These are phyloP conservation scores for Suillus paluster DNA, from an alignment of 768 basidiomycete species.

Conservation along the genomic window DNA sequence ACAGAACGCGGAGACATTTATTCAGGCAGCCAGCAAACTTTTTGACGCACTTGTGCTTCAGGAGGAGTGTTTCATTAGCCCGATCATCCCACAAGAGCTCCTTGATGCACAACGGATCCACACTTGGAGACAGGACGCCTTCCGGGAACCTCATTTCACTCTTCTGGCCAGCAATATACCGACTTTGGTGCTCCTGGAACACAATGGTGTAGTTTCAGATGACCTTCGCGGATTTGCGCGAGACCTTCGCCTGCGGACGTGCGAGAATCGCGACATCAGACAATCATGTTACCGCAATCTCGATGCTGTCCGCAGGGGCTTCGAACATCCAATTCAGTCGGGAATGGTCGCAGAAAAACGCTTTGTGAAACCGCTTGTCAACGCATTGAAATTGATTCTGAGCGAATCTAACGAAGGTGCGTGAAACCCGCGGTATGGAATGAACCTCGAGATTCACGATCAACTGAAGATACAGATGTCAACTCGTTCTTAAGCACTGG, in stretches of 20 bases:
- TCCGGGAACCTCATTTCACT: constrained; percentile 66
- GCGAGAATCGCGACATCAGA: constrained; percentile 68
- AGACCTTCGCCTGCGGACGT: constrained; percentile 60
- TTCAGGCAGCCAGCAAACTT: constrained; percentile 66
- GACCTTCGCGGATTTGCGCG: constrained; percentile 52
- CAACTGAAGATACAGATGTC: constrained; percentile 42
- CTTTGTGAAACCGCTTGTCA: constrained; percentile 66
- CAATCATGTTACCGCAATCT: constrained; percentile 78
- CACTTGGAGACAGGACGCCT: constrained; percentile 71
- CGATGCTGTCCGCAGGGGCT: constrained; percentile 68
- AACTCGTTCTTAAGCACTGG: constrained; percentile 60
- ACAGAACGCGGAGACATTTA: constrained; percentile 50
- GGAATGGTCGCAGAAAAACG: constrained; percentile 50
- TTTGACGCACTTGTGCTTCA: constrained; percentile 63
- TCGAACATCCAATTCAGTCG: constrained; percentile 63
- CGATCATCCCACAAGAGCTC: constrained; percentile 50
- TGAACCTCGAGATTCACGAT: constrained; percentile 10
- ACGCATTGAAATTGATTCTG: constrained; percentile 68
- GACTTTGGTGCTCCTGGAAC: constrained; percentile 71
- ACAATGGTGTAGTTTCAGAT: constrained; percentile 55
- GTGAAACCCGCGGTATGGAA: constrained; percentile 14
- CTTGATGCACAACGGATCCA: constrained; percentile 71
- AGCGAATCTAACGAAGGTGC: constrained; percentile 64
- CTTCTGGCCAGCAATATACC: constrained; percentile 67
- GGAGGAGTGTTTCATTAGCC: constrained; percentile 48